Base-by-base conservation (phyloP, 2,329 filamentous ascomycete species). In the Helminthosporium solani region DNA sequence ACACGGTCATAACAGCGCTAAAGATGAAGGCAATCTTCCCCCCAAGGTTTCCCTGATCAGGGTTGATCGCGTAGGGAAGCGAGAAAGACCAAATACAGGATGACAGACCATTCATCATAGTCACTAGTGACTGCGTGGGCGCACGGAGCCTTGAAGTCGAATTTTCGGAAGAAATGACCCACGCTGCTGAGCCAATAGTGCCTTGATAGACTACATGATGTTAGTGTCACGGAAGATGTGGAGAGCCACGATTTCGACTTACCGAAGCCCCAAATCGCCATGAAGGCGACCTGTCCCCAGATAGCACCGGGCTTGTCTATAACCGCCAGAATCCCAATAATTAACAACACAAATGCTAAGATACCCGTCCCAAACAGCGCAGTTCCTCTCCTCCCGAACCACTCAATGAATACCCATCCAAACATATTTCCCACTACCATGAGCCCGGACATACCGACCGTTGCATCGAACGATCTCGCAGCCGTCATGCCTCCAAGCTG, bases 21-120 rank as follows among this genome's bases (percentile, higher is more conserved):
- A 76, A 79, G 57, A 80, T 72, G 61, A 78, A 80, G 63, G 78
- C 79, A 14, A 79, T 75, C 54, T 76, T 76, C 41, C 71, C 70
- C 40, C 71, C 65, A 0, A 94, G 77, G 57, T 88, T 80, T 18
- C 84, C 84, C 44, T 86, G 82, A 3, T 85, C 85, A 0, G 74
- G 71, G 0, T 85, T 84, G 25, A 90, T 86, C 75, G 94, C 81
- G 67, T 87, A 90, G 0, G 87, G 87, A 14, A 47, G 36, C 16
- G 44, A 38, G 27, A 52, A 54, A 9, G 45, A 49, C 52, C 49
- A 49, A n/a, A 52, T 56, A 37, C 50, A 52, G 15, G 45, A 48
- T 2, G 43, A 47, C 12, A 53, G 42, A 11, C 52, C 52, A 27
- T 51, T 57, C 40, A 73, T 68, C 30, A 53, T 44, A 9, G 50